Base-by-base conservation (phyloP, 352 stramenopile species). In the Globisporangium spiculum region DNA sequence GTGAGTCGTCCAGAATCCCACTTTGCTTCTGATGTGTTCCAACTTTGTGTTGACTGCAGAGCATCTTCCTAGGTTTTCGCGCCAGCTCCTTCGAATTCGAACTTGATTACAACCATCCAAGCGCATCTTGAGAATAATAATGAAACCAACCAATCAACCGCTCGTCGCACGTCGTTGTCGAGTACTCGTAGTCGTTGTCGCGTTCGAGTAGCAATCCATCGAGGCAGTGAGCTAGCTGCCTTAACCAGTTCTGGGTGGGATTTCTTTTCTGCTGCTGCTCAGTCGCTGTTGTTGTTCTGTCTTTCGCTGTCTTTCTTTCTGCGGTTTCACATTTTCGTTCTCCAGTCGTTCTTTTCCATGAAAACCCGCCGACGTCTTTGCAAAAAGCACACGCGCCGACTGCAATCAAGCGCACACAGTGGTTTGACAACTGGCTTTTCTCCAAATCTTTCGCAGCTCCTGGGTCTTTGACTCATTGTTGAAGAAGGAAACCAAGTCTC, bases 341-440 rank as follows among this genome's bases (percentile, higher is more conserved):
- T 59, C 26, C 53, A 59, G 53, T 59, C 54, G 7, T 60, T 60
- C 54, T 24, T 60, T 60, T 60, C 27, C 54, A 44, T 44, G 54
- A 44, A 60, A 30, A n/a, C 54, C 54, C 54, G 18, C 54, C 54
- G 2, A 20, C 14, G 26, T 12, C 26, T 38, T 59, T 36, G 53
- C 26, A 60, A 26, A 26, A 30, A 36, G 9, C 53, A 12, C 46
- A 16, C 48, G 38, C 4, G 38, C 4, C 38, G 38, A 48, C 38
- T n/a, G 38, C 48, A 54, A 30, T 59, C 54, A 26, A 54, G 48
- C 18, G 48, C 50, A 57, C n/a, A 10, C 20, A 9, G 16, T 22
- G 18, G 48, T 44, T 12, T n/a, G 50, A 30, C 50, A 57, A 34
- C 54, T 60, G 54, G 54, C 54, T 60, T 60, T 60, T 41, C 54